Percentiles rank a stretch among this genome's conserved stretches.
These are phyloP conservation scores for Paraurostyla sp. DNA, from an alignment of 73 alveolate species.

Conservation along the genomic window DNA sequence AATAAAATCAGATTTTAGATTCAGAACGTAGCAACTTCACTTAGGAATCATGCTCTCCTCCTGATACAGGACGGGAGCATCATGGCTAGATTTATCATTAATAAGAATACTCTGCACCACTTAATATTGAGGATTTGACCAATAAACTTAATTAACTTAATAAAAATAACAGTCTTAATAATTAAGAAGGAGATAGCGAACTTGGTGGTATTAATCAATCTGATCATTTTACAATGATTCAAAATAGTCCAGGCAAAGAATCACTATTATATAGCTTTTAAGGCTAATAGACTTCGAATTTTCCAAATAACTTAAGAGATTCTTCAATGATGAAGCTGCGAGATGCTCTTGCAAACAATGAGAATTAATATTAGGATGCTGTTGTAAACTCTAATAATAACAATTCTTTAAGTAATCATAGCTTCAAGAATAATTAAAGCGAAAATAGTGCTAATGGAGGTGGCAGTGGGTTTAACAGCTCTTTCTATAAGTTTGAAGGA, in stretches of 20 bases:
- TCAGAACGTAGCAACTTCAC: conserved; percentile 25
- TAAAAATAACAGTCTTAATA: background rate
- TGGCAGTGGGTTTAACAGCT: background rate
- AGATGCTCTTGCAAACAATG: background rate
- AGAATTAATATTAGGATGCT: background rate
- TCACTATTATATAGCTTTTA: background rate
- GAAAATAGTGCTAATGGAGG: too few species aligned
- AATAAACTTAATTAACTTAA: background rate
- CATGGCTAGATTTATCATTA: background rate
- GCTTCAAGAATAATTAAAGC: background rate
- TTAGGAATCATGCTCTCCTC: conserved; percentile 21
- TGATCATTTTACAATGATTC: conserved; percentile 7
- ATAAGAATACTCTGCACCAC: background rate
- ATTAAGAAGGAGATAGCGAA: background rate
- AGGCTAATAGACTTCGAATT: conserved; percentile 15
- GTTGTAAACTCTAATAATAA: background rate
- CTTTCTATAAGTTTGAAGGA: conserved; percentile 35
- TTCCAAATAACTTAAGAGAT: background rate
- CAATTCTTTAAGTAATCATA: too few species aligned
- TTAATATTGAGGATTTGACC: background rate
- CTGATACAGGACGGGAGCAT: conserved; percentile 2
- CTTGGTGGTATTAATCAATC: background rate
- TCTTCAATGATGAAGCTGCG: background rate
- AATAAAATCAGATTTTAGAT: background rate
- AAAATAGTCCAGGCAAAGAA: conserved; percentile 18